Evolutionary conservation across 495 filamentous ascomycete genomes (phyloP), one percentile per base, ranked within the genome.

Genomic region (Talaromyces ruber): DNA sequence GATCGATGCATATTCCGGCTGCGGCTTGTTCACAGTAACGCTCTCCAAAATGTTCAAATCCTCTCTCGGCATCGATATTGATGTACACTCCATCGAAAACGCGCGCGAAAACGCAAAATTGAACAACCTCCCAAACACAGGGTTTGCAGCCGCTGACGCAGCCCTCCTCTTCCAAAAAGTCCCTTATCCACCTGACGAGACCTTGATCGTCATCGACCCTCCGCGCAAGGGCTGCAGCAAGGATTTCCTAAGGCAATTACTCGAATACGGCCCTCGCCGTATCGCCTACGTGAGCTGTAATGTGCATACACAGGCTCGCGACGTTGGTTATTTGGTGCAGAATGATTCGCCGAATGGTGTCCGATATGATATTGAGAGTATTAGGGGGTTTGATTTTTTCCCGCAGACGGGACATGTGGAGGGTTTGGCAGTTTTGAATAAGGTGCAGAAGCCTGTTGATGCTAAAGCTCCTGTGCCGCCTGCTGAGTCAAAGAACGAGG

Each of bases 391-490:
- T 70, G 94, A 98, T 68, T 98, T 98, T 77, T 98, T 98, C 74
- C 94, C 94, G 52, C 94, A 98, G 81, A 98, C 94, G 25, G 86
- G 91, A 6, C 94, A 98, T 81, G 94, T 98, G 0, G 94, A 98
- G 73, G 90, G 94, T 47, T 92, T 97, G 60, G 94, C 90, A 34
- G 84, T 98, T 28, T 72, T 98, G 65, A 80, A 79, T 65, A 72
- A 71, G 39, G 68, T 67, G n/a, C n/a, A 34, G 16, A 39, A 39
- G 26, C 51, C 51, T 25, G 24, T 25, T 25, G 22, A 5, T 26
- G 51, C 4, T 14, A n/a, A 54, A 1, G 22, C 21, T 26, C 9
- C 26, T 21, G 4, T 24, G 3, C 26, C 51, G 6, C 2, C 14
- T 54, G 8, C 22, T 25, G 51, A 54, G 22, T 26, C 51, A 4